Percentiles rank a stretch among this genome's conserved stretches.
Evolutionary conservation across 441 rosid species (phyloP).

Genomic region (Mallotus repandus): DNA sequence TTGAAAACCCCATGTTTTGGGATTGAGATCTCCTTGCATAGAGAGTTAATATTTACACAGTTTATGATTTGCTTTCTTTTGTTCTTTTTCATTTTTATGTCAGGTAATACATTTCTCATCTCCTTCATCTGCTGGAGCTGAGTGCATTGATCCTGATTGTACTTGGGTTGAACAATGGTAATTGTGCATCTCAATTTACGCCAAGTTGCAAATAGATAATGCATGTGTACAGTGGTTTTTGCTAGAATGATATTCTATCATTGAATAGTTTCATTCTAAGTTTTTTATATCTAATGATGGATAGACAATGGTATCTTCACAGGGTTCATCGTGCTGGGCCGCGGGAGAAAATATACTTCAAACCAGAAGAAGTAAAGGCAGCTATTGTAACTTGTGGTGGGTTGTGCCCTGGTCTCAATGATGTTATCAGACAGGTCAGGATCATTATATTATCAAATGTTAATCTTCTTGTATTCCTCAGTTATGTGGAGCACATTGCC

Average conservation of each 20-base stretch:
- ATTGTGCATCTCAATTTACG: not conserved
- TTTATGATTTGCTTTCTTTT: not conserved
- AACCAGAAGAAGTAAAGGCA: slow-evolving; percentile 93
- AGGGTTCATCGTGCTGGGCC: slow-evolving; percentile 99
- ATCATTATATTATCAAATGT: slow-evolving; percentile 12
- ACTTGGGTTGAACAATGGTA: slow-evolving; percentile 99
- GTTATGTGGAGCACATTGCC: not conserved
- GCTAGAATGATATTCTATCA: not conserved
- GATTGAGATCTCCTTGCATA: not conserved
- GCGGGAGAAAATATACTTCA: slow-evolving; percentile 82
- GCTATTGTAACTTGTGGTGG: slow-evolving; percentile 98
- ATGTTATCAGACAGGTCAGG: slow-evolving; percentile 91
- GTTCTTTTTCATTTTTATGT: not conserved
- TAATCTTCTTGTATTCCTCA: slow-evolving; percentile 13
- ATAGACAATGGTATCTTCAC: slow-evolving; percentile 13
- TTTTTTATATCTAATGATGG: slow-evolving; percentile 7
- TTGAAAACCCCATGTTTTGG: not conserved
- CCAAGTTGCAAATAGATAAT: not conserved
- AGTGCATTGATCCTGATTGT: slow-evolving; percentile 83
- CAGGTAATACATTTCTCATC: slow-evolving; percentile 80
- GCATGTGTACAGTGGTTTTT: not conserved
- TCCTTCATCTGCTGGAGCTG: slow-evolving; percentile 95
- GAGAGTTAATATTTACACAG: not conserved
- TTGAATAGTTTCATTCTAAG: slow-evolving; percentile 5
- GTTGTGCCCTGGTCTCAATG: slow-evolving; percentile 97